These are phyloP conservation scores for Solanum microdontum DNA, from an alignment of 257 asterid species.

Conservation along the genomic window DNA sequence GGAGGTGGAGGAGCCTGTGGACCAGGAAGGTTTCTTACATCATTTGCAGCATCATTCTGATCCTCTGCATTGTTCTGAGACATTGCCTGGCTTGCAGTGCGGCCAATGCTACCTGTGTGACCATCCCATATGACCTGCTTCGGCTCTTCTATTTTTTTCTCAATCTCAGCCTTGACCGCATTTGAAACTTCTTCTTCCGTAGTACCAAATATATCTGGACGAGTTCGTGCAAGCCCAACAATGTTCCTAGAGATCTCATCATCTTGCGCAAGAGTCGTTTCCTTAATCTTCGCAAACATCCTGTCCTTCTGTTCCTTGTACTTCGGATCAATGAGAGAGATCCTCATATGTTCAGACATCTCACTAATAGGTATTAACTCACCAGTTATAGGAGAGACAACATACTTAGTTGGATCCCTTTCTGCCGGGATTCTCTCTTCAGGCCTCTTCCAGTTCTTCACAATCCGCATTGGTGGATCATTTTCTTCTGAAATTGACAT, in stretches of 20 bases:
- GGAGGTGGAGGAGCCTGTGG: conserved; percentile 82
- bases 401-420: conserved; percentile 73
- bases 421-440: conserved; percentile 80
- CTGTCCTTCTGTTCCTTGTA: conserved; percentile 93
- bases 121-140: conserved; percentile 99
- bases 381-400: conserved; percentile 79
- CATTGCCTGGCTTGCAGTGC: conserved; percentile 87
- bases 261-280: conserved; percentile 89
- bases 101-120: conserved; percentile 86
- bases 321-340: conserved; percentile 88
- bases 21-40: conserved; percentile 59
- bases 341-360: conserved; percentile 98
- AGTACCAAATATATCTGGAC: conserved; percentile 96
- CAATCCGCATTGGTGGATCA: conserved; percentile 87
- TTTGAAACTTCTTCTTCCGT: conserved; percentile 96
- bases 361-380: conserved; percentile 75
- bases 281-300: conserved; percentile 94
- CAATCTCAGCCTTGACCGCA: conserved; percentile 93
- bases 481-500: conserved; percentile 39
- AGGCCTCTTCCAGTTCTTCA: conserved; percentile 91
- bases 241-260: conserved; percentile 89
- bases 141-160: conserved; percentile 87
- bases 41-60: conserved; percentile 33
- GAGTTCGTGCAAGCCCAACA: conserved; percentile 85
- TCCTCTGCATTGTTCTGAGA: conserved; percentile 65